These are phyloP conservation scores for Dactylonectria estremocensis DNA, from an alignment of 2,329 filamentous ascomycete genomes.

Conservation along the genomic window DNA sequence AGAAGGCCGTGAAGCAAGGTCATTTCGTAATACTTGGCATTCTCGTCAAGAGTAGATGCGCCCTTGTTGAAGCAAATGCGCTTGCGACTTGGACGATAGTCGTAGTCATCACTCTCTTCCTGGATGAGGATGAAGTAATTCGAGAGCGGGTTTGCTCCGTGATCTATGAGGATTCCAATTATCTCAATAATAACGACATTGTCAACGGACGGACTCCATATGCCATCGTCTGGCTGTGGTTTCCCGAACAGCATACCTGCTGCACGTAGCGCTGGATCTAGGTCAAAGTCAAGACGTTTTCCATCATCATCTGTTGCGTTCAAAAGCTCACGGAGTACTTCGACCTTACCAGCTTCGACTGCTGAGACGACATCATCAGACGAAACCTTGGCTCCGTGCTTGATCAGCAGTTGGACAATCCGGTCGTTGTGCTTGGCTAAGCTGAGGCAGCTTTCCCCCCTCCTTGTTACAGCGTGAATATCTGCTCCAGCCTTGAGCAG, in stretches of 20 bases:
- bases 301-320: neutral
- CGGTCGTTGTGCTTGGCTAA: neutral
- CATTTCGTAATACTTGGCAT: neutral
- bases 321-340: neutral
- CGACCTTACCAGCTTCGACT: neutral
- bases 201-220: slow-evolving; percentile 13
- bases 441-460: neutral
- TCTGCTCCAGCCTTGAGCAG: slow-evolving; percentile 20
- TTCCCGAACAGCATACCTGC: slow-evolving; percentile 16
- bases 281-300: neutral
- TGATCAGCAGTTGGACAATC: neutral
- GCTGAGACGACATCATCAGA: slow-evolving; percentile 1
- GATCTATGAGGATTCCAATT: slow-evolving; percentile 15
- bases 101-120: neutral
- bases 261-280: slow-evolving; percentile 9
- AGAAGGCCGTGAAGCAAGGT: slow-evolving; percentile 6
- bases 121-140: neutral
- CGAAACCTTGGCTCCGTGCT: slow-evolving; percentile 6
- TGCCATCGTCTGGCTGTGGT: neutral
- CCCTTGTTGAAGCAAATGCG: neutral
- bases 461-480: neutral
- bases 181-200: slow-evolving; percentile 13
- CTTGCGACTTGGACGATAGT: too few species aligned
- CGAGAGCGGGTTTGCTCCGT: slow-evolving; percentile 14
- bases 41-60: neutral